Percentiles rank a stretch among this genome's conserved stretches.
Evolutionary conservation across 2,329 filamentous ascomycete genomes (phyloP).

Genomic region (Hymenoscyphus occultus): DNA sequence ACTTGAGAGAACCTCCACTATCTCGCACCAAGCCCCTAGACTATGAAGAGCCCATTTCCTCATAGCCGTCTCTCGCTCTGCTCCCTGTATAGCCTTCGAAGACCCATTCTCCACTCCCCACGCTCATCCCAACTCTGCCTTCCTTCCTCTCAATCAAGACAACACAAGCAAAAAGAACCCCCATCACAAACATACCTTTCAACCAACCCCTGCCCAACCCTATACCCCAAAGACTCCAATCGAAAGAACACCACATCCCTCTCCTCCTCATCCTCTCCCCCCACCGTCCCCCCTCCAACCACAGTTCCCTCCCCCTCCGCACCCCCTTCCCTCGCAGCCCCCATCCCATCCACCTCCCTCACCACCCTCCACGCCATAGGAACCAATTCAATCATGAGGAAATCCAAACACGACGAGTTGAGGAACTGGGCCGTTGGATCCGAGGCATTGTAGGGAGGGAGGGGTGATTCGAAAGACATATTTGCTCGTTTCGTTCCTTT

Average conservation of each 20-base stretch:
- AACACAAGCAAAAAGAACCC: not conserved
- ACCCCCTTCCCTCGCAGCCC: conserved; percentile 10
- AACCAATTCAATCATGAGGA: conserved; percentile 94
- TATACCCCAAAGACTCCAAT: conserved; percentile 80
- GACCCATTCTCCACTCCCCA: not conserved
- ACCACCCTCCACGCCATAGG: conserved; percentile 88
- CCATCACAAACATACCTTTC: conserved; percentile 63
- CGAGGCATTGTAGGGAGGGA: conserved; percentile 65
- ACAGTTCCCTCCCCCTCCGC: conserved; percentile 51
- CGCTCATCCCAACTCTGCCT: not conserved
- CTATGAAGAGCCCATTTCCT: too few species aligned
- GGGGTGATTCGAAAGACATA: conserved; percentile 73
- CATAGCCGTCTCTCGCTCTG: not conserved
- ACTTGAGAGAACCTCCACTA: not conserved
- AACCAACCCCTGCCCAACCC: conserved; percentile 87
- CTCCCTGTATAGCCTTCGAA: not conserved
- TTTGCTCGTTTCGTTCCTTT: conserved; percentile 14
- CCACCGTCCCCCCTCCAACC: conserved; percentile 61
- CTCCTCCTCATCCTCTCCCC: conserved; percentile 63
- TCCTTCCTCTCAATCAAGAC: not conserved
- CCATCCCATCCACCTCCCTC: conserved; percentile 48
- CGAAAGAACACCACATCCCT: conserved; percentile 82
- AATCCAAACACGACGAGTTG: conserved; percentile 82
- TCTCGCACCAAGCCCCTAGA: not conserved
- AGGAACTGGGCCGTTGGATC: conserved; percentile 77